phyloP scores from a whole-genome alignment of 1,284 basidiomycete genomes.

The Termitomyces sp. region DNA sequence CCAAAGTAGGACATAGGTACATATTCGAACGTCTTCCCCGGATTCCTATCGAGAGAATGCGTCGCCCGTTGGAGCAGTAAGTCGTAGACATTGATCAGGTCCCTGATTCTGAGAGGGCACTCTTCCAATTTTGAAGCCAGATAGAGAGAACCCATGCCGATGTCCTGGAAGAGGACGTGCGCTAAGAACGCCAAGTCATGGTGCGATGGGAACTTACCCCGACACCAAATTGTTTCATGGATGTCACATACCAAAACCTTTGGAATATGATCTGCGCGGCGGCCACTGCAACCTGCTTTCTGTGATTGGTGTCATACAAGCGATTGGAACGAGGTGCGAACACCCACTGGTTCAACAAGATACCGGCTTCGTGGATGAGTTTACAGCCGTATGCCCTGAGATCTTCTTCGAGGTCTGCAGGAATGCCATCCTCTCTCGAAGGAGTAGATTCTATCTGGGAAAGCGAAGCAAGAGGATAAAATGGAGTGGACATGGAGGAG shows the following conservation, averaged over 20 bases:
- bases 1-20: conserved; percentile 84
- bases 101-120: conserved; percentile 85
- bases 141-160: conserved; percentile 90
- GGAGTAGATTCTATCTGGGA: conserved; percentile 77
- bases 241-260: conserved; percentile 94
- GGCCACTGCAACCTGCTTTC: conserved; percentile 95
- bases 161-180: conserved; percentile 52
- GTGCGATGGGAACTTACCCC: conserved; percentile 50
- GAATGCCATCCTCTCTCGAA: conserved; percentile 79
- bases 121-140: conserved; percentile 96
- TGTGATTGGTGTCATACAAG: conserved; percentile 28
- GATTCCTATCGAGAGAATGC: conserved; percentile 33
- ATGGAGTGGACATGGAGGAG: conserved; percentile 30
- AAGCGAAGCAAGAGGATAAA: conserved; percentile 83
- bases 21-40: conserved; percentile 58
- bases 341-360: conserved; percentile 81
- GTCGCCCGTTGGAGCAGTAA: conserved; percentile 66
- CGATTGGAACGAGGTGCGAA: neutral
- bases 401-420: conserved; percentile 78
- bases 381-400: conserved; percentile 86
- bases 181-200: neutral
- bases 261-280: conserved; percentile 97
- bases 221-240: conserved; percentile 90
- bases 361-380: conserved; percentile 91
- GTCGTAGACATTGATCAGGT: conserved; percentile 94